Evolutionary conservation across 1,284 basidiomycete species (phyloP).

Genomic region (Athelia psychrophila): DNA sequence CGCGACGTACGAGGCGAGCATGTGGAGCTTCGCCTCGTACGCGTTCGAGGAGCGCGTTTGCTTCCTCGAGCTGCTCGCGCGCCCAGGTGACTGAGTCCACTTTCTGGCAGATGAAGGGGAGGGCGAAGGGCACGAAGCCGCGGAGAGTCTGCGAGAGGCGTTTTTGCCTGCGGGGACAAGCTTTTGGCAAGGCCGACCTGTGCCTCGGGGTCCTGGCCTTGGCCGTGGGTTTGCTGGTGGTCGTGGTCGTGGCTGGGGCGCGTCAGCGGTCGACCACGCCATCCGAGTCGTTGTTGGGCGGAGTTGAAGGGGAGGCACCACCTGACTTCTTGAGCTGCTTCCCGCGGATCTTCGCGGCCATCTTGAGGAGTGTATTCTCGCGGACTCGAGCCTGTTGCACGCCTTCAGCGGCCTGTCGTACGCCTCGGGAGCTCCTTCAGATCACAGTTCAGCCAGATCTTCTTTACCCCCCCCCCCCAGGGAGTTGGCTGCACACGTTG

Average conservation of each 20-base stretch:
- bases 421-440: constrained; percentile 83
- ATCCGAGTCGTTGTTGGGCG: background rate
- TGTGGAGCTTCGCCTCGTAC: constrained; percentile 76
- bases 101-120: constrained; percentile 75
- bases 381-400: constrained; percentile 79
- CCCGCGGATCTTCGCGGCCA: constrained; percentile 64
- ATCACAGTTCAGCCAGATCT: constrained; percentile 90
- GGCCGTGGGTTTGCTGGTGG: background rate
- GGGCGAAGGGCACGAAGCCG: constrained; percentile 50
- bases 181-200: background rate
- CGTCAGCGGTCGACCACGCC: background rate
- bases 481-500: constrained; percentile 90
- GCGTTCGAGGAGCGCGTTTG: constrained; percentile 74
- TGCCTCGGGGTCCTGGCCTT: background rate
- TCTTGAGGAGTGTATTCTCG: constrained; percentile 78
- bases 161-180: background rate
- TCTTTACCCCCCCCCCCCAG: constrained; percentile 85
- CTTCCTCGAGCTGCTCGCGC: constrained; percentile 62
- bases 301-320: background rate
- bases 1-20: constrained; percentile 54
- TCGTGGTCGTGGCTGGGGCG: constrained; percentile 79
- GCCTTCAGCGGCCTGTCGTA: constrained; percentile 79
- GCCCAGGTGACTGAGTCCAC: constrained; percentile 91
- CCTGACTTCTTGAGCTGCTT: constrained; percentile 33
- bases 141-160: background rate